Conservation (phyloP, 495 filamentous ascomycete species). For the Trichoderma orchidacearum region DNA sequence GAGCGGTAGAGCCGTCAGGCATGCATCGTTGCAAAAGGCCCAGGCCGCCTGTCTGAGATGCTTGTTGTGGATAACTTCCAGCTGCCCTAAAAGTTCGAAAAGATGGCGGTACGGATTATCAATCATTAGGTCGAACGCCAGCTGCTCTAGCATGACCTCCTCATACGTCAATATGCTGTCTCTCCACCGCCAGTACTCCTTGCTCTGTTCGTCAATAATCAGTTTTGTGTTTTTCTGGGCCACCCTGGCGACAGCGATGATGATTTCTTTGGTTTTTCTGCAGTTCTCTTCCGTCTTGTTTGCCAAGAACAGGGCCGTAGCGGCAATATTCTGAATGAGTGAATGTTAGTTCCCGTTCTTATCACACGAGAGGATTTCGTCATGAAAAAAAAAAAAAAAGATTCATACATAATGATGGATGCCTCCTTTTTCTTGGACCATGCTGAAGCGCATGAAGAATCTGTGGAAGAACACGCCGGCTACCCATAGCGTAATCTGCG, state of each 20-base stretch:
- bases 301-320: constrained; percentile 80
- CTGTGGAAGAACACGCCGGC: constrained; percentile 91
- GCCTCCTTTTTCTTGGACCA: constrained; percentile 54
- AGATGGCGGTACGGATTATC: constrained; percentile 73
- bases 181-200: constrained; percentile 94
- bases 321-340: constrained; percentile 52
- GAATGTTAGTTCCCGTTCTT: neutral
- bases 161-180: constrained; percentile 85
- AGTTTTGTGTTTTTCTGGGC: constrained; percentile 86
- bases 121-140: constrained; percentile 89
- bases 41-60: constrained; percentile 69
- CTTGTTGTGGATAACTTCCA: constrained; percentile 60
- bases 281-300: constrained; percentile 96
- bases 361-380: neutral
- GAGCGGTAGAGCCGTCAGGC: constrained; percentile 73
- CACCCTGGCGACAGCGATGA: constrained; percentile 83
- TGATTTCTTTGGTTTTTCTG: constrained; percentile 83
- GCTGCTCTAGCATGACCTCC: constrained; percentile 75
- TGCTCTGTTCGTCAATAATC: constrained; percentile 83
- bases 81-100: constrained; percentile 57
- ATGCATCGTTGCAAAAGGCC: constrained; percentile 85
- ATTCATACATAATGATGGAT: constrained; percentile 70
- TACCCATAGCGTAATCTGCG: constrained; percentile 79
- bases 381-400: neutral
- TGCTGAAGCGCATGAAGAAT: constrained; percentile 79